Evolutionary conservation across 371 early-diverging fungal genomes (phyloP).

Genomic region (Coemansia sp.): DNA sequence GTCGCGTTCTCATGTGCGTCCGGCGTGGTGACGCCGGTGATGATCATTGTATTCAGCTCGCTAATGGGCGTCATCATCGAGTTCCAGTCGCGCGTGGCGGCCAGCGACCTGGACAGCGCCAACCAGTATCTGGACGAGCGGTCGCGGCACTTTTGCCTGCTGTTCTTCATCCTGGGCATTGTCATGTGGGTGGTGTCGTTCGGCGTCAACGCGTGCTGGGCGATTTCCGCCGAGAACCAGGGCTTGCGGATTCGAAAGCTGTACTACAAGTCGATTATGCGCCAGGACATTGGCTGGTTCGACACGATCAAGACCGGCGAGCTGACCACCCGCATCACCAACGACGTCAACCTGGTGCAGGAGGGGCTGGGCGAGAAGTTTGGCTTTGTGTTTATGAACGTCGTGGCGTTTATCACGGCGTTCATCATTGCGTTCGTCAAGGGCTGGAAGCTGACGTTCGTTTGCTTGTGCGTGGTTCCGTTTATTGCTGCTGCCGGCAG

Average conservation of each 20-base stretch:
- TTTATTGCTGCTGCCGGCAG: slow-evolving; percentile 53
- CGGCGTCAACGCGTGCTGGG: slow-evolving; percentile 55
- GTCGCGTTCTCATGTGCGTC: slow-evolving; percentile 44
- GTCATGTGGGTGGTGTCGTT: slow-evolving; percentile 41
- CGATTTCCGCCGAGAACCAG: slow-evolving; percentile 57
- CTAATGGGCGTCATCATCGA: slow-evolving; percentile 24
- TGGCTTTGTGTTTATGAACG: slow-evolving; percentile 56
- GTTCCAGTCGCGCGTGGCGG: background rate
- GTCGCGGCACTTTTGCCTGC: slow-evolving; percentile 37
- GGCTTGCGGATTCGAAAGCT: slow-evolving; percentile 60
- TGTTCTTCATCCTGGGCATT: slow-evolving; percentile 37
- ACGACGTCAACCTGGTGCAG: slow-evolving; percentile 78
- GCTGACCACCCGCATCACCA: slow-evolving; percentile 76
- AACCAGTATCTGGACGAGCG: slow-evolving; percentile 22
- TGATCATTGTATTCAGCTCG: slow-evolving; percentile 44
- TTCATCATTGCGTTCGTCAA: slow-evolving; percentile 37
- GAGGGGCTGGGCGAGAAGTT: slow-evolving; percentile 64
- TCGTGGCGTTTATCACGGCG: slow-evolving; percentile 39
- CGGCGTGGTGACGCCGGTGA: slow-evolving; percentile 47
- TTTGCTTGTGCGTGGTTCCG: slow-evolving; percentile 59
- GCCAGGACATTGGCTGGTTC: slow-evolving; percentile 86
- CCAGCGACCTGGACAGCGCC: slow-evolving; percentile 8
- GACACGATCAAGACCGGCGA: slow-evolving; percentile 83
- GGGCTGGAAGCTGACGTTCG: slow-evolving; percentile 45
- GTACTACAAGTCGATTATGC: slow-evolving; percentile 61